phyloP scores from a whole-genome alignment of 2,329 filamentous ascomycete species.

The Sporothrix pseudoabietina region DNA sequence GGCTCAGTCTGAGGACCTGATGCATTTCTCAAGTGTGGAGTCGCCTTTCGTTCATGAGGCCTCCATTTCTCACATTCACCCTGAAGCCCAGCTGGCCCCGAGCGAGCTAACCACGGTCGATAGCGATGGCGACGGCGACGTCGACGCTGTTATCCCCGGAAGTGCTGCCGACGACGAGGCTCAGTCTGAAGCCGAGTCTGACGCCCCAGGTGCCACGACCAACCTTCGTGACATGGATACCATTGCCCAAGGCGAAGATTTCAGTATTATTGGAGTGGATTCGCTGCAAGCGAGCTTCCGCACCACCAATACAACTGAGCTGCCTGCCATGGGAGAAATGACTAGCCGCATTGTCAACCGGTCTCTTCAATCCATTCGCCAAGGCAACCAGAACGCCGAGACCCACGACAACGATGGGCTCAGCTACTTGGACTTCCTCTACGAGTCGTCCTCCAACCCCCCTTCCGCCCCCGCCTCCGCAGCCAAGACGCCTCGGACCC shows the following conservation, averaged over 20 bases:
- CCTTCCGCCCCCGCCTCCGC: conserved; percentile 7
- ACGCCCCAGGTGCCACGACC: conserved; percentile 27
- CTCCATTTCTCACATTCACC: background rate
- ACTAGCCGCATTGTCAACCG: conserved; percentile 60
- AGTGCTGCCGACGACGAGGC: background rate
- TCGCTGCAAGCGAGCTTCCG: conserved; percentile 34
- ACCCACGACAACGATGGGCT: conserved; percentile 24
- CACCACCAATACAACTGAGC: conserved; percentile 50
- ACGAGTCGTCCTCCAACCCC: conserved; percentile 22
- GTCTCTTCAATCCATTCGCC: conserved; percentile 55
- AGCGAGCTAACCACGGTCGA: conserved; percentile 15
- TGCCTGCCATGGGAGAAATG: conserved; percentile 56
- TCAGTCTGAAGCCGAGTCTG: conserved; percentile 37
- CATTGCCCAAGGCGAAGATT: conserved; percentile 40
- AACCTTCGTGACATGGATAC: conserved; percentile 38
- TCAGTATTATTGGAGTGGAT: conserved; percentile 38
- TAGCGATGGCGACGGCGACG: conserved; percentile 15
- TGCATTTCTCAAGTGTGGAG: conserved; percentile 24
- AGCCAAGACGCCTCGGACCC: conserved; percentile 1
- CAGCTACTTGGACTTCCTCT: conserved; percentile 31
- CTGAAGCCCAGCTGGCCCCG: conserved; percentile 7
- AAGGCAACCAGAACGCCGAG: conserved; percentile 33
- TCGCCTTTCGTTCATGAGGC: conserved; percentile 22
- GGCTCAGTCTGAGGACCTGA: conserved; percentile 12
- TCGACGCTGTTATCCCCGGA: conserved; percentile 6